Percentiles rank a stretch among this genome's conserved stretches.
These are phyloP conservation scores for Yarrowia bubula DNA, from an alignment of 805 yeast genomes.

Conservation along the genomic window DNA sequence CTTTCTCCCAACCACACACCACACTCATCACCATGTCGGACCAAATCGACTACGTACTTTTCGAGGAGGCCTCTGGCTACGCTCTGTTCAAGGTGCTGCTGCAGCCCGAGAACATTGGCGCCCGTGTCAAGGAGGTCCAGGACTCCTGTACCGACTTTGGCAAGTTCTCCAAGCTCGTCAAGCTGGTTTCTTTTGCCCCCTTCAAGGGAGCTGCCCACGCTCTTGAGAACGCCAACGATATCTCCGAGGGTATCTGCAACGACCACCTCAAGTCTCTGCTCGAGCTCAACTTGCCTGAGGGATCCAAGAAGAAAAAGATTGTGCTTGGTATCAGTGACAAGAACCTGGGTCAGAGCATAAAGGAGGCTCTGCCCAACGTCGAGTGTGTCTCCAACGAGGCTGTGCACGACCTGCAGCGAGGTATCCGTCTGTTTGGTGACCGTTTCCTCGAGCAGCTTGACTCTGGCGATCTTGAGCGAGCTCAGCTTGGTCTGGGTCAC, in stretches of 20 bases:
- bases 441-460: constrained; percentile 88
- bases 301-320: constrained; percentile 62
- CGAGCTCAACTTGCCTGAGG: constrained; percentile 87
- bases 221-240: constrained; percentile 94
- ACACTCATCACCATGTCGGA: constrained; percentile 14
- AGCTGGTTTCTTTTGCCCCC: constrained; percentile 93
- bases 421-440: constrained; percentile 84
- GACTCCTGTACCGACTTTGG: constrained; percentile 81
- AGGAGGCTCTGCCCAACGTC: constrained; percentile 82
- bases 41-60: constrained; percentile 76
- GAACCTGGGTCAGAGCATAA: constrained; percentile 94
- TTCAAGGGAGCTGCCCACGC: constrained; percentile 99
- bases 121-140: constrained; percentile 91
- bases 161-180: constrained; percentile 86
- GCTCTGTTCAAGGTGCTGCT: constrained; percentile 91
- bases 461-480: constrained; percentile 94
- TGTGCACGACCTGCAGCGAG: constrained; percentile 93
- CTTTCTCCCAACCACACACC: constrained; percentile 14
- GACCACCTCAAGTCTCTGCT: constrained; percentile 86
- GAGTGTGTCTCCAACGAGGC: constrained; percentile 90
- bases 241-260: constrained; percentile 93
- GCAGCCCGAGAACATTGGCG: constrained; percentile 92
- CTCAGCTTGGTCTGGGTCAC: constrained; percentile 97
- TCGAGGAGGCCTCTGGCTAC: constrained; percentile 98
- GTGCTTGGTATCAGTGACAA: constrained; percentile 90